A percentile compares a stretch with the other conserved stretches of the same genome.
These are phyloP conservation scores for Poteriospumella lacustris DNA, from an alignment of 108 stramenopile species.

Conservation along the genomic window DNA sequence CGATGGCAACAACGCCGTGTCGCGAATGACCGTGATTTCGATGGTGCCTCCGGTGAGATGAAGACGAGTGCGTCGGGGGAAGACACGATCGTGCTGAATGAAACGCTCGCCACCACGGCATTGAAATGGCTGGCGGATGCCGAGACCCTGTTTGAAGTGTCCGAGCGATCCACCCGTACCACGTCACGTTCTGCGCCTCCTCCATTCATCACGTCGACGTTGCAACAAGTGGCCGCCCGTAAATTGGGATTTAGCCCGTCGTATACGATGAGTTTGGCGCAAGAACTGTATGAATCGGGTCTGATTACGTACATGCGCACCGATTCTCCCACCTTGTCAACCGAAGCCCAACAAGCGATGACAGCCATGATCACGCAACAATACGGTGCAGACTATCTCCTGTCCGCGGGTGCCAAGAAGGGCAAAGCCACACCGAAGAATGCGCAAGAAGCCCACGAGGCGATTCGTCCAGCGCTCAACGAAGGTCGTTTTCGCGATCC, in stretches of 20 bases:
- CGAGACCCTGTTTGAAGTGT: no score
- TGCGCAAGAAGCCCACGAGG: conserved; percentile 76
- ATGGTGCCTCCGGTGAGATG: conserved; percentile 41
- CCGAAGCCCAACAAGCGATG: conserved; percentile 48
- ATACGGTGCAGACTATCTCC: conserved; percentile 42
- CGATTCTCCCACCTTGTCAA: conserved; percentile 62
- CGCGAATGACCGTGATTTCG: conserved; percentile 59
- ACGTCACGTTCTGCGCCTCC: conserved; percentile 50
- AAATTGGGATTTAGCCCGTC: conserved; percentile 54
- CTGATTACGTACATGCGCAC: conserved; percentile 77
- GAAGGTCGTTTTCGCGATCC: conserved; percentile 45
- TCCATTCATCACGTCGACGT: conserved; percentile 69
- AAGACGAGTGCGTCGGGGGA: background rate
- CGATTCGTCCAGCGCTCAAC: conserved; percentile 66
- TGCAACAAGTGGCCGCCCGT: conserved; percentile 66
- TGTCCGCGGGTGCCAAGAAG: conserved; percentile 1
- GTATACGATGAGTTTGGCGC: conserved; percentile 65
- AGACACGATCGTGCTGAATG: background rate
- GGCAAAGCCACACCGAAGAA: conserved; percentile 38
- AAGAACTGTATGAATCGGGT: conserved; percentile 69
- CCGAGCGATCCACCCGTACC: conserved; percentile 25
- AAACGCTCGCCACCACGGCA: background rate
- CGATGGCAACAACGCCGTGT: conserved; percentile 51
- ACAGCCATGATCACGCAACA: conserved; percentile 34
- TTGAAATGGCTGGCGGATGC: no score